Conservation (phyloP, 202 grass and related monocot genomes). For the Panicum virgatum region DNA sequence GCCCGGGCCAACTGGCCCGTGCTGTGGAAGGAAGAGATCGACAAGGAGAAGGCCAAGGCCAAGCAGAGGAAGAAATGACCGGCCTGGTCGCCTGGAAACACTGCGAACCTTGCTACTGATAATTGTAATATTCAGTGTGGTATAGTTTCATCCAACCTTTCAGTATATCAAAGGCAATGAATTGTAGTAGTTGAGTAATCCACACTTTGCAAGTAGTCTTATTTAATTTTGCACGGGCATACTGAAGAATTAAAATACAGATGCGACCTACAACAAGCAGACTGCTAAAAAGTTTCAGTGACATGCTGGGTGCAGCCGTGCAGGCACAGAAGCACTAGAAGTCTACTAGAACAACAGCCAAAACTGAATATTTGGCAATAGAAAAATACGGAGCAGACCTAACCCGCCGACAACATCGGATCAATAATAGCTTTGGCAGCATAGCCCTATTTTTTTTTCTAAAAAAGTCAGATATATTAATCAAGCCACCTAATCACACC, state of each 20-base stretch:
- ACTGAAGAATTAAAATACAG: constrained; percentile 11
- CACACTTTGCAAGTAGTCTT: neutral
- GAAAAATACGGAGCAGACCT: neutral
- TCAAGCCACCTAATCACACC: constrained; percentile 82
- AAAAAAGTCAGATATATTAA: constrained; percentile 28
- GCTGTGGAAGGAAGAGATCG: constrained; percentile 79
- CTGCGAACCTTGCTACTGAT: neutral
- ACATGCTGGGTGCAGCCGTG: neutral
- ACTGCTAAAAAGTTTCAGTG: neutral
- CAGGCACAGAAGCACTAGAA: too few relatives aligned
- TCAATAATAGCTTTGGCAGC: constrained; percentile 6
- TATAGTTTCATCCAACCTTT: neutral
- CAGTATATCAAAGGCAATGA: neutral
- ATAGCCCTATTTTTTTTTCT: neutral
- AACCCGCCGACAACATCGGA: constrained; percentile 6
- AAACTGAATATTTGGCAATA: neutral
- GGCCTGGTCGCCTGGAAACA: too few relatives aligned
- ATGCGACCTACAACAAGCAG: constrained; percentile 24
- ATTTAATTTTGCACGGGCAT: neutral
- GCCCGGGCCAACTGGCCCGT: constrained; percentile 71
- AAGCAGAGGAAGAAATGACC: constrained; percentile 7
- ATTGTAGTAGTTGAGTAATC: neutral
- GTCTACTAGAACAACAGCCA: neutral
- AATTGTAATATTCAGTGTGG: constrained; percentile 6
- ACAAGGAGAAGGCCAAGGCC: constrained; percentile 40